Percentiles rank a stretch among this genome's conserved stretches.
These are phyloP conservation scores for Pyrenula massariospora DNA, from an alignment of 495 filamentous ascomycete species.

Conservation along the genomic window DNA sequence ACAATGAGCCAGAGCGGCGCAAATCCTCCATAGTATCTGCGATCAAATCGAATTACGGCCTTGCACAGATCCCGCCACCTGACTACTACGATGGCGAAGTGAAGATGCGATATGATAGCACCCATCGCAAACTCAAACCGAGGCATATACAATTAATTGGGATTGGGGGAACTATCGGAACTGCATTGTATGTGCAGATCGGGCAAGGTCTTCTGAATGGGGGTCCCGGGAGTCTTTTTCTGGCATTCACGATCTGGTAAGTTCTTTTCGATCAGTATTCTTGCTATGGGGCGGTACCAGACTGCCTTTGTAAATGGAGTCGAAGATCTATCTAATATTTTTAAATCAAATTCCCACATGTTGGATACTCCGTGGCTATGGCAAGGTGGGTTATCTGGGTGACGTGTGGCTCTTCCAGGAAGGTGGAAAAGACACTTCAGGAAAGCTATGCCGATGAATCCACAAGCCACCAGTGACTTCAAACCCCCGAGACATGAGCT, in stretches of 20 bases:
- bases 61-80: not conserved
- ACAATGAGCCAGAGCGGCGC: slow-evolving; percentile 5
- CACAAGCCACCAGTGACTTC: no score
- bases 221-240: slow-evolving; percentile 63
- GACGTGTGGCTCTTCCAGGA: no score
- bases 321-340: not conserved
- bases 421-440: no score
- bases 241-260: slow-evolving; percentile 64
- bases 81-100: not conserved
- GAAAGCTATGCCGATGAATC: no score
- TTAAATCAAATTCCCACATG: slow-evolving; percentile 1
- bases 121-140: slow-evolving; percentile 47
- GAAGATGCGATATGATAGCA: slow-evolving; percentile 22
- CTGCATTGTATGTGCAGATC: slow-evolving; percentile 68
- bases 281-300: not conserved
- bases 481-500: slow-evolving; percentile 14
- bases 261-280: slow-evolving; percentile 18
- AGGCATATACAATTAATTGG: slow-evolving; percentile 65
- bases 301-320: not conserved
- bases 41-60: slow-evolving; percentile 12
- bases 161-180: slow-evolving; percentile 71
- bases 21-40: slow-evolving; percentile 16
- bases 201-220: slow-evolving; percentile 55
- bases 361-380: no score
- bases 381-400: no score